Base-by-base conservation (phyloP, 495 filamentous ascomycete genomes). In the Aspergillus baeticus region DNA sequence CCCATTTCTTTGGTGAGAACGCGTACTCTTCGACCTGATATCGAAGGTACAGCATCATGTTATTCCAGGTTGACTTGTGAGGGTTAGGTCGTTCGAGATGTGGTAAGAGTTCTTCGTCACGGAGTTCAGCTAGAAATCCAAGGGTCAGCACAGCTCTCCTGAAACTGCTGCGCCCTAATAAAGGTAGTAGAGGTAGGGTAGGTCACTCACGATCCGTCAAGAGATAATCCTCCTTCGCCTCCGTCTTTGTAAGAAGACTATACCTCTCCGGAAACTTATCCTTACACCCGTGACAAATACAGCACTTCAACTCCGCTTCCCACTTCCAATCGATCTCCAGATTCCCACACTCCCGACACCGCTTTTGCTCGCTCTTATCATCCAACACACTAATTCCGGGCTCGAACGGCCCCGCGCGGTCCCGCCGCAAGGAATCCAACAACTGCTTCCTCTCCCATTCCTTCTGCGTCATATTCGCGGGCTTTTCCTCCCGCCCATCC, bases 41-140 rank as follows among this genome's bases (percentile, higher is more conserved):
- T 0, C 95, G 87, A 8, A 98, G 77, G 66, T 89, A 98, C 0
- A 98, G 83, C 89, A 94, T 94, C 94, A 98, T 98, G 74, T 94
- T 90, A 64, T 96, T 92, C 90, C 91, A 98, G 33, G 92, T 91
- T 0, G 86, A 84, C 66, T 96, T 96, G 68, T 97, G 93, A 17
- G 94, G 94, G 65, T 98, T 98, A 5, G 95, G 94, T 22, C 84
- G 85, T 57, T 89, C 88, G 0, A 98, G 73, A 68, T 91, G 91
- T 1, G 94, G 94, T 3, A 98, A 77, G 10, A 98, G 75, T 42
- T 92, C 90, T 51, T 83, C 80, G 63, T 98, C 94, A 56, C 84
- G 84, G 2, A 98, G 77, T 65, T 97, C 92, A 39, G 91, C 88
- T 91, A 42, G 20, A 55, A 50, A n/a, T n/a, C n/a, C n/a, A n/a